Percentiles rank a stretch among this genome's conserved stretches.
Conservation (phyloP, 2,329 filamentous ascomycete species). For the Plectosphaerella cucumerina region DNA sequence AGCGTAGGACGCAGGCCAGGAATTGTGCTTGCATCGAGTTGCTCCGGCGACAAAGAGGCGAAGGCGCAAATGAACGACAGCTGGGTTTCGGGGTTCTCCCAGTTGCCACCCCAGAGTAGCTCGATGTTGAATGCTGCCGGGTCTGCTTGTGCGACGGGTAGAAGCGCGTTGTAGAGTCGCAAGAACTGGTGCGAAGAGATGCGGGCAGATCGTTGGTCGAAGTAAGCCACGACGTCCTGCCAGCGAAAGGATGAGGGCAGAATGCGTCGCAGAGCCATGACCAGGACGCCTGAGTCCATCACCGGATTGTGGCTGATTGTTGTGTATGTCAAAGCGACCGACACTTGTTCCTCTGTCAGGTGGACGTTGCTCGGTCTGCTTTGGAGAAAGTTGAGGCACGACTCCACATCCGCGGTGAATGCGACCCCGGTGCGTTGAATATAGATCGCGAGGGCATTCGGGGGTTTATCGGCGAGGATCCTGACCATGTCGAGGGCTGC, state of each 20-base stretch:
- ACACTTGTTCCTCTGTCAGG: constrained; percentile 77
- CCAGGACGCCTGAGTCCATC: constrained; percentile 48
- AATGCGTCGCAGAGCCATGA: constrained; percentile 60
- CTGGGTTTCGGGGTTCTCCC: constrained; percentile 83
- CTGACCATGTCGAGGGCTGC: constrained; percentile 67
- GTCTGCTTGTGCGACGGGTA: constrained; percentile 63
- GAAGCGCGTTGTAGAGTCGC: constrained; percentile 72
- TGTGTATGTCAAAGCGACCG: constrained; percentile 68
- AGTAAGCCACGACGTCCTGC: constrained; percentile 70
- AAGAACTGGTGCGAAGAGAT: constrained; percentile 79
- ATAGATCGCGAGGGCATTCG: constrained; percentile 56
- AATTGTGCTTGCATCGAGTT: constrained; percentile 81
- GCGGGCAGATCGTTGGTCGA: constrained; percentile 74
- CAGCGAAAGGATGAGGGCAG: constrained; percentile 62
- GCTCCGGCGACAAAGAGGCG: constrained; percentile 67
- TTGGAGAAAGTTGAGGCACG: constrained; percentile 51
- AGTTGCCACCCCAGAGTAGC: constrained; percentile 82
- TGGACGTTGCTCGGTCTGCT: constrained; percentile 50
- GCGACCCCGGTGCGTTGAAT: constrained; percentile 73
- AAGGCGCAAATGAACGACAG: constrained; percentile 92
- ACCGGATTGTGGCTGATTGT: constrained; percentile 53
- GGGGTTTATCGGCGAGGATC: constrained; percentile 55
- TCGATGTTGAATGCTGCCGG: constrained; percentile 74
- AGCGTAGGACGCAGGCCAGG: constrained; percentile 79
- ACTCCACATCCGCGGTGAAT: constrained; percentile 72